Base-by-base conservation (phyloP, 78 protist species). In the Dictyostelium purpureum region DNA sequence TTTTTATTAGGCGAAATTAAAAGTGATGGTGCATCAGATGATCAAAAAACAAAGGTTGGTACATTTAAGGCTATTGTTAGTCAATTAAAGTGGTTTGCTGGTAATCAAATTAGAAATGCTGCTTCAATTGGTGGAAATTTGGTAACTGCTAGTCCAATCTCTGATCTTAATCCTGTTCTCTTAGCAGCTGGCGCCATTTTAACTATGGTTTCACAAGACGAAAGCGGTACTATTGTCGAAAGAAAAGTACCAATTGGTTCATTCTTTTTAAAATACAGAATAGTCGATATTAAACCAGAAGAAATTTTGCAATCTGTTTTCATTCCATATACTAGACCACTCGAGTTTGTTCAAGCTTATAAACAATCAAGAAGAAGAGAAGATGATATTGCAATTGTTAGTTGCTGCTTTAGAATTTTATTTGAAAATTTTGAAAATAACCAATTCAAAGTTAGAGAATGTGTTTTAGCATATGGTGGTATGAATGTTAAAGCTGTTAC, bases 381-480 rank as follows among this genome's bases (percentile, higher is more conserved):
- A 18, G 99, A 97, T 88, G 99, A 97, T 81, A 97, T 97, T 69
- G 97, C 98, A 35, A 96, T 97, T 40, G 98, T 97, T 16, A 94
- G 89, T 26, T 79, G 95, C 28, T 89, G 88, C 40, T 40, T 97
- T 74, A 88, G 97, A 81, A 95, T 94, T 18, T 24, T n/a, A 0
- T 59, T 97, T 16, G 63, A 37, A 4, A 52, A 11, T 19, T 0
- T 5, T 12, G 59, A 42, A 0, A 12, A 12, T 2, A 12, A 45
- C 0, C 11, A 45, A 10, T 77, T 57, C 33, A 26, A 14, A 5
- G 26, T 78, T 11, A 28, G 70, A 45, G 93, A 88, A 5, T 38
- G 57, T 59, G 33, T 51, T 31, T 31, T 88, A 0, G 87, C 87
- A 0, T 88, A 77, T 88, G 93, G 87, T 71, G 90, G 93, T 56